Percentiles rank a stretch among this genome's conserved stretches.
phyloP scores from a whole-genome alignment of 345 rosid species.

The Camelina hispida region DNA sequence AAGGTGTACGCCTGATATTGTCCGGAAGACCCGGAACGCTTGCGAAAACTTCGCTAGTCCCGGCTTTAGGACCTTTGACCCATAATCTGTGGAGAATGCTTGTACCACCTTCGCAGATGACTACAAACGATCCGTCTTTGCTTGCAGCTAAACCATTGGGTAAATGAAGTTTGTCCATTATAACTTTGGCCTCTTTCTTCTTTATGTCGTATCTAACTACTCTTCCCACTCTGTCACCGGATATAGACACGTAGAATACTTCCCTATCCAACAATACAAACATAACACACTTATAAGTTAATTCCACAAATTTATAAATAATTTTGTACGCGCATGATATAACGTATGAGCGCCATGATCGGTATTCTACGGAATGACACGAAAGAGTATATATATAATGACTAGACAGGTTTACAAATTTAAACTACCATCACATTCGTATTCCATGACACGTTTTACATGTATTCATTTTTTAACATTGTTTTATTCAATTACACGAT shows the following conservation, averaged over 20 bases:
- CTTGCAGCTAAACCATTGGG: constrained; percentile 74
- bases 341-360: too few species aligned
- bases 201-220: constrained; percentile 40
- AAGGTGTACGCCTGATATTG: constrained; percentile 55
- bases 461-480: too few species aligned
- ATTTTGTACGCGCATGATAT: too few species aligned
- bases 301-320: neutral
- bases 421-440: neutral
- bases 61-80: constrained; percentile 53
- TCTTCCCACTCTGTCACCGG: constrained; percentile 27
- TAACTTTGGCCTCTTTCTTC: constrained; percentile 42
- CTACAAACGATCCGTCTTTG: constrained; percentile 56
- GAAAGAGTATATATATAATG: neutral
- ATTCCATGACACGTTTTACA: neutral
- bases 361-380: neutral
- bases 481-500: neutral
- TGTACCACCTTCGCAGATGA: constrained; percentile 50
- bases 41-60: constrained; percentile 50
- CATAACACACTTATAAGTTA: neutral
- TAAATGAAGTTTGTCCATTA: constrained; percentile 52
- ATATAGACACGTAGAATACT: constrained; percentile 35
- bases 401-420: neutral
- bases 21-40: constrained; percentile 62
- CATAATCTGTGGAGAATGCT: constrained; percentile 47
- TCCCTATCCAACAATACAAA: constrained; percentile 45